Percentiles rank a stretch among this genome's conserved stretches.
Conservation (phyloP, 768 basidiomycete genomes). For the Amanita fuliginea region DNA sequence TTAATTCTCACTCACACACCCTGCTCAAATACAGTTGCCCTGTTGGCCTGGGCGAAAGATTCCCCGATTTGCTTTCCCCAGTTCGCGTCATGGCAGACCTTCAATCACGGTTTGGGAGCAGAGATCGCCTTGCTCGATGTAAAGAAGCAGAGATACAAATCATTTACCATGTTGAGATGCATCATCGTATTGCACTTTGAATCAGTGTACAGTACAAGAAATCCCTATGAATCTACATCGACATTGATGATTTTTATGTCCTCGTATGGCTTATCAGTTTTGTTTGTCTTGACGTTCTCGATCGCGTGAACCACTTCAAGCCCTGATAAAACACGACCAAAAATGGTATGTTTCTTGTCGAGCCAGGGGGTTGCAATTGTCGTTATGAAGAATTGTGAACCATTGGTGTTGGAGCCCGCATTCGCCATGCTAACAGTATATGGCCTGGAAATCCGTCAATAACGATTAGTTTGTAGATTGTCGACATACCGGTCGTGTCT, state of each 20-base stretch:
- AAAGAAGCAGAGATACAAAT: constrained; percentile 11
- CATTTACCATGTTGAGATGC: constrained; percentile 21
- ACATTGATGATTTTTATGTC: constrained; percentile 88
- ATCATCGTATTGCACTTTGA: constrained; percentile 38
- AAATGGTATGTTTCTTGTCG: constrained; percentile 87
- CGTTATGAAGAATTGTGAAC: constrained; percentile 97
- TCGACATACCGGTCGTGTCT: constrained; percentile 71
- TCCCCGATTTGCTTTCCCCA: constrained; percentile 13
- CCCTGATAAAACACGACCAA: constrained; percentile 80
- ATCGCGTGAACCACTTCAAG: constrained; percentile 87
- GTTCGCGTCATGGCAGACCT: constrained; percentile 24
- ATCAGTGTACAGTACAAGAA: neutral
- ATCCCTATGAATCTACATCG: constrained; percentile 36
- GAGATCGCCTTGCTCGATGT: neutral
- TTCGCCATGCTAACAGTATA: constrained; percentile 97
- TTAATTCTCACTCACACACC: constrained; percentile 17
- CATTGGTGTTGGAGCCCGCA: constrained; percentile 83
- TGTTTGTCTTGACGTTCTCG: constrained; percentile 82
- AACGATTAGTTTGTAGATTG: constrained; percentile 11
- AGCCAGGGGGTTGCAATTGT: constrained; percentile 91
- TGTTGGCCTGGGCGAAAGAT: constrained; percentile 13
- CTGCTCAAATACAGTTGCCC: constrained; percentile 54
- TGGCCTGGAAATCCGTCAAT: constrained; percentile 38
- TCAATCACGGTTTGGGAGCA: constrained; percentile 10
- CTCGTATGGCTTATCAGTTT: constrained; percentile 82